A percentile compares a stretch with the other conserved stretches of the same genome.
Evolutionary conservation across 208 protist genomes (phyloP).

Genomic region (Lotmaria passim): DNA sequence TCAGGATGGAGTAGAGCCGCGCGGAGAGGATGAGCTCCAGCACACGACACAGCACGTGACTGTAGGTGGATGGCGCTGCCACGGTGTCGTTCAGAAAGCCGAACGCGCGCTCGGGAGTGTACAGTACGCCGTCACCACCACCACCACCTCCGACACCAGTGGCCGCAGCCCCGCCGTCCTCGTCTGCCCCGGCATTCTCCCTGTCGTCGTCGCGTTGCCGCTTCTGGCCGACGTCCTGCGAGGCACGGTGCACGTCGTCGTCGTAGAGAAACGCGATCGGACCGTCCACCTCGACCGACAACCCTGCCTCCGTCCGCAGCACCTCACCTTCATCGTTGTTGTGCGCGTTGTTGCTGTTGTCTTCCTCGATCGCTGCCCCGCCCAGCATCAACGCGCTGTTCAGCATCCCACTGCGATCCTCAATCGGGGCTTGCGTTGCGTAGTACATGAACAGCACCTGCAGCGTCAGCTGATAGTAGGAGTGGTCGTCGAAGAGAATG

Average conservation of each 20-base stretch:
- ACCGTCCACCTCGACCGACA: constrained; percentile 67
- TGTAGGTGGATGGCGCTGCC: constrained; percentile 59
- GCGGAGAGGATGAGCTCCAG: constrained; percentile 50
- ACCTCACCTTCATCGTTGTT: constrained; percentile 13
- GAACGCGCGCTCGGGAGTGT: constrained; percentile 24
- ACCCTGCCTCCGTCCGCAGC: constrained; percentile 23
- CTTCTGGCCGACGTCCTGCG: constrained; percentile 32
- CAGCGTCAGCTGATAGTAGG: constrained; percentile 69
- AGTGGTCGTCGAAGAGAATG: constrained; percentile 30
- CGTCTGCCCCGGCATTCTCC: constrained; percentile 9
- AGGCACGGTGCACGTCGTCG: constrained; percentile 31
- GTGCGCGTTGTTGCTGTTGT: neutral
- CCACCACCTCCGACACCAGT: too few relatives aligned
- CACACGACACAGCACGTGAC: constrained; percentile 74
- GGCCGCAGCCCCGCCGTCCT: constrained; percentile 24
- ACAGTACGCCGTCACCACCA: too few relatives aligned
- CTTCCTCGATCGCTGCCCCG: constrained; percentile 17
- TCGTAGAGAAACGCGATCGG: constrained; percentile 67
- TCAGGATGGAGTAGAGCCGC: constrained; percentile 37
- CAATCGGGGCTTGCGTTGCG: constrained; percentile 65
- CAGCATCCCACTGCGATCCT: constrained; percentile 38
- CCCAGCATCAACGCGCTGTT: constrained; percentile 22
- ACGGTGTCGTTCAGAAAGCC: constrained; percentile 67
- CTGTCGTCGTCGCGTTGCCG: constrained; percentile 31
- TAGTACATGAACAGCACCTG: constrained; percentile 77